Conservation (phyloP, 2,329 filamentous ascomycete genomes). For the Fusarium sp. region DNA sequence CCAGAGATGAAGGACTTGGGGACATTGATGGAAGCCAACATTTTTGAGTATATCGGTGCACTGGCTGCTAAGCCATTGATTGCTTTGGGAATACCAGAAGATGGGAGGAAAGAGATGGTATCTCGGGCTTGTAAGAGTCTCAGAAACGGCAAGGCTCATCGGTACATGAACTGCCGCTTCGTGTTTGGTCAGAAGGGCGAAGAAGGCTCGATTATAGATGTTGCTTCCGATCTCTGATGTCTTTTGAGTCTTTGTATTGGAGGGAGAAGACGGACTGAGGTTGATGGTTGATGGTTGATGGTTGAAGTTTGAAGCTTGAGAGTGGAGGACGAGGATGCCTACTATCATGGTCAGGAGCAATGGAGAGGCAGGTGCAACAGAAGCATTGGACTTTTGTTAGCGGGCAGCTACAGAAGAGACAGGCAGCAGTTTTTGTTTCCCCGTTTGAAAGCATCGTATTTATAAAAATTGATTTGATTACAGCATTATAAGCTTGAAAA, state of each 20-base stretch:
- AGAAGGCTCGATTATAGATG: neutral
- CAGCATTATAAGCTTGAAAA: too few species aligned
- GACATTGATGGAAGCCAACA: constrained; percentile 55
- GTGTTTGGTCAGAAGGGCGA: constrained; percentile 55
- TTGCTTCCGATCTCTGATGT: neutral
- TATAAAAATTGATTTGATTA: too few species aligned
- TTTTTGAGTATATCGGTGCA: constrained; percentile 54
- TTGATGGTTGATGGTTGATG: neutral
- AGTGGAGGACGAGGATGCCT: neutral
- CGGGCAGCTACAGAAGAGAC: neutral
- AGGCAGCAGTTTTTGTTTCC: neutral
- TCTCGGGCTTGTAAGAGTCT: constrained; percentile 47
- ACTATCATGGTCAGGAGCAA: neutral
- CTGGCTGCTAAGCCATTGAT: constrained; percentile 54
- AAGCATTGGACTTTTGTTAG: neutral
- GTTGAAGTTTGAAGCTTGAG: neutral
- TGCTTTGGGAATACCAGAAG: constrained; percentile 48
- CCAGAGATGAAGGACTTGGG: constrained; percentile 53
- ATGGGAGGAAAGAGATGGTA: constrained; percentile 49
- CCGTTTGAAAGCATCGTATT: neutral
- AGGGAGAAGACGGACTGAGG: neutral
- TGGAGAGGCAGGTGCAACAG: neutral
- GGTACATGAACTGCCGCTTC: constrained; percentile 55
- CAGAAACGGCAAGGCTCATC: constrained; percentile 50
- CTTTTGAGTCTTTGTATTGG: neutral